Evolutionary conservation across 352 stramenopile genomes (phyloP).

Genomic region (Globisporangium parvum): DNA sequence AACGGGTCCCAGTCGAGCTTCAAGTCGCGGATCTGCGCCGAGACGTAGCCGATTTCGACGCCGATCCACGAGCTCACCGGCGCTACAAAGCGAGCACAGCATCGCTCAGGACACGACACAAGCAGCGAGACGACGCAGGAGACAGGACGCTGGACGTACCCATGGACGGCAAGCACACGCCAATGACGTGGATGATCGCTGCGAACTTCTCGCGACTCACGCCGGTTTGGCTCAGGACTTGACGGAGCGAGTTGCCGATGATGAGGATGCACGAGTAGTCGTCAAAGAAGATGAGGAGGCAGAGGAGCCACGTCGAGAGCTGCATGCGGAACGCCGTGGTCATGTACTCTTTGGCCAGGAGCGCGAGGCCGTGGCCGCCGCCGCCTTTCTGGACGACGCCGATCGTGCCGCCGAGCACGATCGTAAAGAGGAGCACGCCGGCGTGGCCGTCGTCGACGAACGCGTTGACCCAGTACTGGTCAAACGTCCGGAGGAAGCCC

Average conservation of each 20-base stretch:
- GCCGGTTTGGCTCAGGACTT: constrained; percentile 74
- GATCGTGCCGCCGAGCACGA: constrained; percentile 84
- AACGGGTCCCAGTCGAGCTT: constrained; percentile 86
- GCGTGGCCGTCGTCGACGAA: constrained; percentile 82
- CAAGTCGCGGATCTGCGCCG: constrained; percentile 64
- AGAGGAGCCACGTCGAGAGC: constrained; percentile 78
- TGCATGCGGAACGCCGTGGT: constrained; percentile 79
- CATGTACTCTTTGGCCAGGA: constrained; percentile 78
- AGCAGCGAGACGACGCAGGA: too few species aligned
- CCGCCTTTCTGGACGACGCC: constrained; percentile 87
- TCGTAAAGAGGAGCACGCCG: constrained; percentile 85
- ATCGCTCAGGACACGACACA: too few species aligned
- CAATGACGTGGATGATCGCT: constrained; percentile 85
- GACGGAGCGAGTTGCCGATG: constrained; percentile 81
- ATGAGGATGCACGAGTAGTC: constrained; percentile 91
- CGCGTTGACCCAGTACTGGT: constrained; percentile 84
- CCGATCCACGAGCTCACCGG: constrained; percentile 88
- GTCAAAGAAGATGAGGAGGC: constrained; percentile 89
- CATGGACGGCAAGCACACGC: constrained; percentile 85
- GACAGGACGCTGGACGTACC: too few species aligned
- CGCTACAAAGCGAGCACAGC: too few species aligned
- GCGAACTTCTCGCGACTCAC: constrained; percentile 88
- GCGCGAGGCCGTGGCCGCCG: constrained; percentile 76
- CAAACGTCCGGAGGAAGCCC: constrained; percentile 79
- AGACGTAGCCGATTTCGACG: constrained; percentile 86